Base-by-base conservation (phyloP, 2,329 filamentous ascomycete species). In the Fonsecaea pedrosoi region DNA sequence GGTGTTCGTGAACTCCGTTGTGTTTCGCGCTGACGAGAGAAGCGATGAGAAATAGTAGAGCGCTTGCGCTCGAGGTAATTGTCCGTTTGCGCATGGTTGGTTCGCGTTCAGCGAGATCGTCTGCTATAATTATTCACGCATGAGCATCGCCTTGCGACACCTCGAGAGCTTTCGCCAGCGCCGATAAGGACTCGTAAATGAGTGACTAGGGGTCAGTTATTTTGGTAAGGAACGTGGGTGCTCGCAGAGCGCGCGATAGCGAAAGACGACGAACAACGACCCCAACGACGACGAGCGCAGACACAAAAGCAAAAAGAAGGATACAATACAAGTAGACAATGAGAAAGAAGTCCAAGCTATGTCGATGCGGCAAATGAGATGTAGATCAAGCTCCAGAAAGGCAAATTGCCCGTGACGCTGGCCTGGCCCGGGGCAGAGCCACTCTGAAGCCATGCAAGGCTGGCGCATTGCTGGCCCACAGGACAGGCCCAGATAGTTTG, bases 21-120 rank as follows among this genome's bases (percentile, higher is more conserved):
- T 74, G 73, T 48, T 74, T 71, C 34, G 73, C 74, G 34, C 69
- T 67, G 40, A 70, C 69, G 53, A 74, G 73, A 25, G 77, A 72
- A 54, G 76, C 76, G 65, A 78, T 70, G 66, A 81, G 72, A n/a
- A 77, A 73, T 53, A 81, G 69, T 57, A 80, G 73, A 66, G 76
- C 76, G 42, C 73, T 74, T 21, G 77, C 74, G 69, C 74, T 68
- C 64, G 74, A 72, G n/a, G 75, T 72, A 62, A 75, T 65, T n/a
- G 66, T 72, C 62, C 65, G 67, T 60, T 65, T 63, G 35, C 70
- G 71, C 71, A 73, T 66, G 18, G 18, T 76, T 25, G 73, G 48
- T 74, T 63, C 30, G n/a, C 32, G 21, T 53, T 45, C 13, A 18
- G 30, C 40, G 32, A 10, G 48, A 45, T 54, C 34, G 48, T 40